phyloP scores from a whole-genome alignment of 2,329 filamentous ascomycete species.

The Fusarium hainanense region DNA sequence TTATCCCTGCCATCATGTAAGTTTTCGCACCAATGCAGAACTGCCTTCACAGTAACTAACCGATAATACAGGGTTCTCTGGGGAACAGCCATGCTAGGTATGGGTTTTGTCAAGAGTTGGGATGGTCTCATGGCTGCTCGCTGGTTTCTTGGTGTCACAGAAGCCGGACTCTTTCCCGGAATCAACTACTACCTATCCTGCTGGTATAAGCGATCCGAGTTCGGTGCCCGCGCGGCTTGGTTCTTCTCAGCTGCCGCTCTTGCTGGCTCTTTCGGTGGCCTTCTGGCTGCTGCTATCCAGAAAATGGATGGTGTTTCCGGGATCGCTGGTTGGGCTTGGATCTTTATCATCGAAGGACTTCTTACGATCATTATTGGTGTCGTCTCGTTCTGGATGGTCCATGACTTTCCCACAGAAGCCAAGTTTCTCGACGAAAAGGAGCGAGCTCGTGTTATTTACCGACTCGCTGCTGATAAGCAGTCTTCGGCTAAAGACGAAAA shows the following conservation, averaged over 20 bases:
- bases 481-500: conserved; percentile 78
- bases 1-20: conserved; percentile 84
- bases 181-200: conserved; percentile 85
- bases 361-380: conserved; percentile 76
- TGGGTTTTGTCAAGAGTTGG: conserved; percentile 74
- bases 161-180: conserved; percentile 81
- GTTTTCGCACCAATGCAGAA: conserved; percentile 43
- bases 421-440: conserved; percentile 77
- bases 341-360: conserved; percentile 77
- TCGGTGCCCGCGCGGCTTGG: conserved; percentile 81
- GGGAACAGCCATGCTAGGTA: conserved; percentile 76
- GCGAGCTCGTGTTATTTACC: conserved; percentile 75
- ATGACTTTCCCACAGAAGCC: conserved; percentile 84
- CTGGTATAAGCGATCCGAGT: conserved; percentile 84
- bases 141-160: conserved; percentile 78
- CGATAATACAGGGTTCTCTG: conserved; percentile 62
- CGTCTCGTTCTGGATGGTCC: conserved; percentile 79
- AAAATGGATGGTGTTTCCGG: conserved; percentile 73
- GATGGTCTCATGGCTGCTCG: conserved; percentile 73
- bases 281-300: conserved; percentile 77
- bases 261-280: conserved; percentile 80
- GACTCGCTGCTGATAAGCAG: conserved; percentile 78
- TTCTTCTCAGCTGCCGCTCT: conserved; percentile 88
- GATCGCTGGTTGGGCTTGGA: conserved; percentile 70
- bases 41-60: neutral